These are phyloP conservation scores for Inonotus obliquus DNA, from an alignment of 1,284 basidiomycete genomes.

Conservation along the genomic window DNA sequence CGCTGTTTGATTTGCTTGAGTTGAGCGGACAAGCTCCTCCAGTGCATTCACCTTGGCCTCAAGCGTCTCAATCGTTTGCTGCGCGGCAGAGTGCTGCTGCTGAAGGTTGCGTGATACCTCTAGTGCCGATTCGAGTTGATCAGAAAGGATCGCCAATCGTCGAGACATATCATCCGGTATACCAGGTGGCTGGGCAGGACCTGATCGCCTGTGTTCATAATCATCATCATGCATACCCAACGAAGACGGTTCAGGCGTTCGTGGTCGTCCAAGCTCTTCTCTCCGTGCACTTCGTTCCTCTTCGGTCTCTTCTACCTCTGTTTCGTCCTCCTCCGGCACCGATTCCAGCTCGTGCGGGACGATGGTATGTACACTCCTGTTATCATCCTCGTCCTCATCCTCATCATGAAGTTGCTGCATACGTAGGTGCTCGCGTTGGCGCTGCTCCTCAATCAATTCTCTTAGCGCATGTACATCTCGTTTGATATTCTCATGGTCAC, in stretches of 20 bases:
- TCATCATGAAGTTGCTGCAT: conserved; percentile 25
- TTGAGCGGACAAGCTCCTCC: conserved; percentile 50
- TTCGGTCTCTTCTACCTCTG: conserved; percentile 43
- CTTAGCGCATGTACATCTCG: conserved; percentile 71
- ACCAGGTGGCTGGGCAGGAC: conserved; percentile 25
- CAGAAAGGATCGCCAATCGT: conserved; percentile 68
- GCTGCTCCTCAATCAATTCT: conserved; percentile 62
- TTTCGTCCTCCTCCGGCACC: conserved; percentile 73
- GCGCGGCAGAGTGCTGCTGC: conserved; percentile 75
- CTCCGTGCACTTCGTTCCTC: conserved; percentile 43
- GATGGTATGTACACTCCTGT: conserved; percentile 57
- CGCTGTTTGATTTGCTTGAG: conserved; percentile 36
- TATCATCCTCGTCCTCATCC: conserved; percentile 51
- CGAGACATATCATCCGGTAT: conserved; percentile 59
- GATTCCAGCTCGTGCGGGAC: conserved; percentile 65
- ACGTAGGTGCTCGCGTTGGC: conserved; percentile 25
- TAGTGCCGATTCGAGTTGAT: conserved; percentile 76
- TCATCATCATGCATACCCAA: conserved; percentile 59
- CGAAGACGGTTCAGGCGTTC: conserved; percentile 70
- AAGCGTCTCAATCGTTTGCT: conserved; percentile 71
- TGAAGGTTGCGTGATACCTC: conserved; percentile 72
- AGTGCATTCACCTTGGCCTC: conserved; percentile 64
- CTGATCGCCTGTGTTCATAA: conserved; percentile 20
- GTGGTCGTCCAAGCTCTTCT: conserved; percentile 60
- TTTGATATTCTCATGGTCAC: conserved; percentile 86